phyloP scores from a whole-genome alignment of 2,329 filamentous ascomycete genomes.

The Botryotinia narcissicola region DNA sequence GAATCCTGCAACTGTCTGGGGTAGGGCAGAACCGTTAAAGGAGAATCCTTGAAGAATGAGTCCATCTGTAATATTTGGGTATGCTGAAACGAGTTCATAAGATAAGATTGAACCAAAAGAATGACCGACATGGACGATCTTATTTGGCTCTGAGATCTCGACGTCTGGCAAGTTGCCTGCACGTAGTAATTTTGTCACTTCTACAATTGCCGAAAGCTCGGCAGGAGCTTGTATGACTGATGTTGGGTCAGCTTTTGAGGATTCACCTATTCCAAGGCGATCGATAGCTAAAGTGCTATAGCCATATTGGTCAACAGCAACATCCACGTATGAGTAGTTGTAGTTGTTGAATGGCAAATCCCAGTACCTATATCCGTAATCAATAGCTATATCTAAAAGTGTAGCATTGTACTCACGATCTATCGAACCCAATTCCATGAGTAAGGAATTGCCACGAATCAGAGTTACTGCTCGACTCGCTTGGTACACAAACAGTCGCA shows the following conservation, averaged over 20 bases:
- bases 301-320: slow-evolving; percentile 14
- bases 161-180: not conserved
- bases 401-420: not conserved
- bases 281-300: slow-evolving; percentile 18
- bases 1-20: slow-evolving; percentile 8
- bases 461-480: not conserved
- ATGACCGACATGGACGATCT: slow-evolving; percentile 15
- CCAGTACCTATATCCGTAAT: slow-evolving; percentile 13
- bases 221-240: slow-evolving; percentile 12
- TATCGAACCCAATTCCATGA: slow-evolving; percentile 18
- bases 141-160: not conserved
- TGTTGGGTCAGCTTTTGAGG: slow-evolving; percentile 9
- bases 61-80: slow-evolving; percentile 12
- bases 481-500: slow-evolving; percentile 13
- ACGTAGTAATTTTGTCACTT: slow-evolving; percentile 11
- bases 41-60: slow-evolving; percentile 20
- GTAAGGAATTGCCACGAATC: slow-evolving; percentile 17
- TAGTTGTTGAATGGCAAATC: slow-evolving; percentile 10
- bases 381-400: not conserved
- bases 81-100: slow-evolving; percentile 10
- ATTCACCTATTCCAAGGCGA: slow-evolving; percentile 14
- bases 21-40: not conserved
- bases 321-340: slow-evolving; percentile 16
- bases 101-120: slow-evolving; percentile 14
- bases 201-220: slow-evolving; percentile 10